Evolutionary conservation across 192 early-diverging fungal species (phyloP).

Genomic region (Coemansia sp.): DNA sequence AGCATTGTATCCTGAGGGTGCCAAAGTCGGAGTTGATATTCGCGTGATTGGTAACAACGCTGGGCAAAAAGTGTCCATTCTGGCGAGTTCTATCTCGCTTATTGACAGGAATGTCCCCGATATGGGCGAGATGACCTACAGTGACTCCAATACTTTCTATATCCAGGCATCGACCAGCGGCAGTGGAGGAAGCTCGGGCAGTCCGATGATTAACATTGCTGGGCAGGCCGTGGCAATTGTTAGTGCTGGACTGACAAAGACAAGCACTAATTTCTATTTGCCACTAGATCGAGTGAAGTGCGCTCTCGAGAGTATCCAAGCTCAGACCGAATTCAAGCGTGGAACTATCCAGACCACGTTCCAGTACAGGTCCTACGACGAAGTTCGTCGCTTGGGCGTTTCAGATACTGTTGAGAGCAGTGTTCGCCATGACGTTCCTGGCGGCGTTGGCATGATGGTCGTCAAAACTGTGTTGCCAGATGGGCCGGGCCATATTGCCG

Average conservation of each 20-base stretch:
- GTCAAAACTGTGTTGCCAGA: conserved; percentile 64
- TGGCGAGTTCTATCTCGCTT: conserved; percentile 71
- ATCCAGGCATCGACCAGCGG: conserved; percentile 72
- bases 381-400: conserved; percentile 69
- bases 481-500: conserved; percentile 61
- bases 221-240: conserved; percentile 78
- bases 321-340: conserved; percentile 61
- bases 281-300: conserved; percentile 74
- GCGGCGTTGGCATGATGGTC: conserved; percentile 70
- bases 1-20: conserved; percentile 63
- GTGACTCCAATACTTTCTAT: conserved; percentile 85
- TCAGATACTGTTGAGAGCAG: conserved; percentile 64
- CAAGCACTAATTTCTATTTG: conserved; percentile 72
- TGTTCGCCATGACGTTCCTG: conserved; percentile 62
- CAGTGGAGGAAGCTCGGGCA: conserved; percentile 76
- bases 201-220: conserved; percentile 74
- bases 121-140: conserved; percentile 68
- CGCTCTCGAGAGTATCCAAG: conserved; percentile 60
- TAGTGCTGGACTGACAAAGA: conserved; percentile 65
- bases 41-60: conserved; percentile 80
- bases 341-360: conserved; percentile 77
- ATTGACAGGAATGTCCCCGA: conserved; percentile 73
- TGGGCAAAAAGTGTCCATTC: conserved; percentile 77
- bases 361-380: conserved; percentile 69
- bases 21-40: conserved; percentile 74